Evolutionary conservation across 305 asterid species (phyloP), one percentile per base, ranked within the genome.

Genomic region (Fraxinus sp.): DNA sequence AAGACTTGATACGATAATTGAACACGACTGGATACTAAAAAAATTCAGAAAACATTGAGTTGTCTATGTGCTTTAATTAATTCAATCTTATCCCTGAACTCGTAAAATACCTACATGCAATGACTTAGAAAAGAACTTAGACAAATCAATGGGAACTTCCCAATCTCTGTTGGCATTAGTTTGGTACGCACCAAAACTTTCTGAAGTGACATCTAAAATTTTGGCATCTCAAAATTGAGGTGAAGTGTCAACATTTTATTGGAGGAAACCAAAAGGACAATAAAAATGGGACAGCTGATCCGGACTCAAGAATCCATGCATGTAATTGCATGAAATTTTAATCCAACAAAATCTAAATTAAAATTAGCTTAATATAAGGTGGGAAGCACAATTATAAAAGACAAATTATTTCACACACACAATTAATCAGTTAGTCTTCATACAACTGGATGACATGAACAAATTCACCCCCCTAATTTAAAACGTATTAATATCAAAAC

Each of bases 401-500:
- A 7, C 16, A 37, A 75, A 79, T 24, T 5, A 37, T 33, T 20
- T 16, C 18, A 32, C n/a, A 43, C 41, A 24, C 28, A 80, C 16
- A 62, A 22, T 30, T 32, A 20, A 72, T 59, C 46, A 41, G 57
- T 82, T 28, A 66, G 77, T 81, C 41, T 33, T 62, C 33, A 73
- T 86, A 43, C 66, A 83, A 79, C 85, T 76, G 55, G 75, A 88
- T 26, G 79, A 43, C 78, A 62, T 43, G 71, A 68, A 75, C 46
- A 33, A 6, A 72, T 72, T 71, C 77, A 71, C 77, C 43, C 73
- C 64, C 20, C 20, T 20, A 85, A 59, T 66, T 73, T 78, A 75
- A 74, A 79, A 78, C 80, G 79, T 79, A 32, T 72, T n/a, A 52
- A 76, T 32, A 82, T 18, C 30, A 76, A 75, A 83, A 82, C 82